phyloP scores from a whole-genome alignment of 345 rosid species.

The Populus nigra region DNA sequence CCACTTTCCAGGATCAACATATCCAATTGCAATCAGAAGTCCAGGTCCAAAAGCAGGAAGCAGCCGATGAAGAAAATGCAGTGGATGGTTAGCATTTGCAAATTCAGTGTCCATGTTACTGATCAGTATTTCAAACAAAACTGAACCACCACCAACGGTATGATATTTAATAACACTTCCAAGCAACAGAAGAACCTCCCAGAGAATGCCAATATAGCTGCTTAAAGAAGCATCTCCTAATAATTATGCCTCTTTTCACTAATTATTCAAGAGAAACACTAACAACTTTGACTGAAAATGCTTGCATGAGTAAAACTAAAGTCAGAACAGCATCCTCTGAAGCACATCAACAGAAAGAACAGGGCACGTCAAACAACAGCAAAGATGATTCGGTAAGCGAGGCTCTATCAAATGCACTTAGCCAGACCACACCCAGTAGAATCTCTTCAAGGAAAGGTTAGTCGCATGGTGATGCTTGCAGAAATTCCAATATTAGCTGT shows the following conservation, averaged over 20 bases:
- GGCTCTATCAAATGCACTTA: slow-evolving; percentile 9
- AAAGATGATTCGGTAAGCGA: neutral
- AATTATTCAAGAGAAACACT: slow-evolving; percentile 14
- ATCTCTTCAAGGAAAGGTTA: slow-evolving; percentile 18
- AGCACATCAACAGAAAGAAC: slow-evolving; percentile 14
- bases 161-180: slow-evolving; percentile 15
- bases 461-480: neutral
- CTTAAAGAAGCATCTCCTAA: slow-evolving; percentile 16
- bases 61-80: slow-evolving; percentile 44
- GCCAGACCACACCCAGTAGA: slow-evolving; percentile 1
- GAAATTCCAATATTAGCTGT: slow-evolving; percentile 14
- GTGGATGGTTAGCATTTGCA: slow-evolving; percentile 35
- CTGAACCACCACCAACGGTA: neutral
- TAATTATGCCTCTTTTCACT: slow-evolving; percentile 17
- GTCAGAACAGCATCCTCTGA: slow-evolving; percentile 10
- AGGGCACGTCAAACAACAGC: slow-evolving; percentile 1
- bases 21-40: slow-evolving; percentile 72
- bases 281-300: slow-evolving; percentile 12
- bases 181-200: slow-evolving; percentile 26
- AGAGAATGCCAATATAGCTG: slow-evolving; percentile 19
- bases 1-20: slow-evolving; percentile 98
- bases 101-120: slow-evolving; percentile 66
- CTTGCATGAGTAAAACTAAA: neutral
- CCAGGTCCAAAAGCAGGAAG: slow-evolving; percentile 68
- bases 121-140: slow-evolving; percentile 6